Evolutionary conservation across 805 yeast species (phyloP), one percentile per base, ranked within the genome.

Genomic region (Wickerhamomyces silvicola): DNA sequence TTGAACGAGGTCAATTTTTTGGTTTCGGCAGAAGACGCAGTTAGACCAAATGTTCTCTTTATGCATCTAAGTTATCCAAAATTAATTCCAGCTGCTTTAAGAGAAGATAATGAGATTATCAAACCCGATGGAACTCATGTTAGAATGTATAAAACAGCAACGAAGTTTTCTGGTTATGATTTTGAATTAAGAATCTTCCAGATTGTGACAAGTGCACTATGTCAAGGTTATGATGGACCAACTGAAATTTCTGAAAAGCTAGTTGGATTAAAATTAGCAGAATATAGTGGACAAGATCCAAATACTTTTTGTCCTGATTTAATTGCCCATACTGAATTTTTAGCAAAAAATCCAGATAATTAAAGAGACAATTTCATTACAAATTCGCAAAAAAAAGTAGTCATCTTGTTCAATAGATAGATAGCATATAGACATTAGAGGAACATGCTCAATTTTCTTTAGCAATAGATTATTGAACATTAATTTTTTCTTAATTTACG

Each of bases 51-150:
- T 1, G 41, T 60, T 15, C 39, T 66, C 27, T 75, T 76, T 48
- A 67, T 75, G 71, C 83, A 75, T 52, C 54, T 75, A 39, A 71
- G 78, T 12, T 74, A 76, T 46, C 83, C 83, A 11, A 76, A 70
- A 40, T 56, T 62, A 16, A 49, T 50, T 22, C 65, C 68, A 15
- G 52, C 49, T 24, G 45, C 50, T 1, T 32, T 54, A 16, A 29
- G 53, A 16, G 24, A 46, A 14, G 52, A 53, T 24, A n/a, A 46
- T 6, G 58, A 54, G 32, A 52, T 50, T 25, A 39, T 45, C 24
- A 45, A 42, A 24, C 29, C 27, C 15, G 41, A 36, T 16, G 49
- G 43, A 6, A 23, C 40, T 10, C 65, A 63, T 32, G 37, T 56
- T 7, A 47, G 60, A 36, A 42, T 63, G 49, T 65, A 65, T 39